Base-by-base conservation (phyloP, 2,329 filamentous ascomycete species). In the Calonectria montana region DNA sequence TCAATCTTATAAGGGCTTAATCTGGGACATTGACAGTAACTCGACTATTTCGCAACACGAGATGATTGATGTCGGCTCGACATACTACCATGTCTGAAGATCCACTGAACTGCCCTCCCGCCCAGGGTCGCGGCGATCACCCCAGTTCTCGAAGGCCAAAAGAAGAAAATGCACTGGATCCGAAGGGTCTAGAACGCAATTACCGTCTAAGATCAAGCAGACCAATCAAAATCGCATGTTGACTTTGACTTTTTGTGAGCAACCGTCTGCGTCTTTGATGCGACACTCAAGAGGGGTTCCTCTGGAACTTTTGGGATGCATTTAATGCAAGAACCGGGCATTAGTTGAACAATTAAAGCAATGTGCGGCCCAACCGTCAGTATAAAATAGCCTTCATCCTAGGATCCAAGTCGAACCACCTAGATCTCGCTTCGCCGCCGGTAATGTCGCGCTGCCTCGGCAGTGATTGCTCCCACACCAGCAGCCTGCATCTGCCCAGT, bases 401-500 rank as follows among this genome's bases (percentile, higher is more conserved):
- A 23, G 23, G 21, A 37, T n/a, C 16, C 12, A 18, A 16, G 59
- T 37, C 31, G 31, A 35, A 43, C 61, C 61, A 61, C 31, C 31
- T 10, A 43, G 23, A 21, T 13, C 63, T 66, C 45, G 62, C 63
- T 39, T 66, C 53, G 31, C 55, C 37, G 53, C 18, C 45, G 67
- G 50, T 29, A 65, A 35, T 43, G 35, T 59, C 50, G 39, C 64
- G 35, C 61, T 57, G 43, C 61, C 50, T 68, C 67, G 67, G 67
- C 67, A 69, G 39, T 69, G 48, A 35, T 13, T 12, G 29, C 21
- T 15, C 63, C 55, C 47, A 45, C 57, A 27, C 47, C 47, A 57
- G 7, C 47, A 57, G 7, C 48, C 9, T 43, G n/a, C 39, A 57
- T 50, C 37, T 27, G 47, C 53, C 63, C 39, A 57, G 55, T 61